Percentiles rank a stretch among this genome's conserved stretches.
phyloP scores from a whole-genome alignment of 2,329 filamentous ascomycete genomes.

The Pseudogymnoascus sp. region DNA sequence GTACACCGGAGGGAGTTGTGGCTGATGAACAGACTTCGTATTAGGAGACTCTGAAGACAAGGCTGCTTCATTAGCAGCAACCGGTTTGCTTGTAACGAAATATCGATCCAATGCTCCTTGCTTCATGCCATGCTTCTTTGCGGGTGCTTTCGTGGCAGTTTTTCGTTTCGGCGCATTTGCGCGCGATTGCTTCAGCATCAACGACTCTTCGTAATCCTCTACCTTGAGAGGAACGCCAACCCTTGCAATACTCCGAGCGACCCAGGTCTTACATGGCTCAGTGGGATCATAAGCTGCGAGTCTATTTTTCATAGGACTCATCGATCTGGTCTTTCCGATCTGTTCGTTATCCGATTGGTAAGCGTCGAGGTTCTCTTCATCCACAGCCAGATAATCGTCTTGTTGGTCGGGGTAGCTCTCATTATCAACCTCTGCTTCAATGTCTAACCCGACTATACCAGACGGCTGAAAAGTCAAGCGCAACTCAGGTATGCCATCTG shows the following conservation, averaged over 20 bases:
- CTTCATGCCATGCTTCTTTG: conserved; percentile 23
- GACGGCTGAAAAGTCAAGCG: conserved; percentile 71
- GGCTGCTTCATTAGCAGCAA: not conserved
- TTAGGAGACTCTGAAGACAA: conserved; percentile 10
- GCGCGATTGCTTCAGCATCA: conserved; percentile 9
- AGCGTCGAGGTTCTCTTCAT: conserved; percentile 38
- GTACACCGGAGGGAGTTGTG: conserved; percentile 3
- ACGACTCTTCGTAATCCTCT: conserved; percentile 52
- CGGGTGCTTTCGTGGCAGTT: conserved; percentile 21
- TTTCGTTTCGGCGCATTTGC: conserved; percentile 23
- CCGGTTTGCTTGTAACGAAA: conserved; percentile 26
- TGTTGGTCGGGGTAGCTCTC: conserved; percentile 33
- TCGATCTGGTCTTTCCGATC: conserved; percentile 12
- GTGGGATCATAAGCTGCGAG: conserved; percentile 54
- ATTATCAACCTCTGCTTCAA: conserved; percentile 60
- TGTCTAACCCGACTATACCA: conserved; percentile 68
- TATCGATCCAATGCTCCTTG: conserved; percentile 30
- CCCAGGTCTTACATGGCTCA: conserved; percentile 59
- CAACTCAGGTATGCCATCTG: conserved; percentile 68
- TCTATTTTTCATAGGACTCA: conserved; percentile 29
- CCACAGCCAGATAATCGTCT: conserved; percentile 45
- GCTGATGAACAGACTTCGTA: conserved; percentile 14
- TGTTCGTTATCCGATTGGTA: not conserved
- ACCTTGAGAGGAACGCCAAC: conserved; percentile 58
- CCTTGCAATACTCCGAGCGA: conserved; percentile 56